Evolutionary conservation across 495 filamentous ascomycete species (phyloP).

Genomic region (Cladorrhinum samala): DNA sequence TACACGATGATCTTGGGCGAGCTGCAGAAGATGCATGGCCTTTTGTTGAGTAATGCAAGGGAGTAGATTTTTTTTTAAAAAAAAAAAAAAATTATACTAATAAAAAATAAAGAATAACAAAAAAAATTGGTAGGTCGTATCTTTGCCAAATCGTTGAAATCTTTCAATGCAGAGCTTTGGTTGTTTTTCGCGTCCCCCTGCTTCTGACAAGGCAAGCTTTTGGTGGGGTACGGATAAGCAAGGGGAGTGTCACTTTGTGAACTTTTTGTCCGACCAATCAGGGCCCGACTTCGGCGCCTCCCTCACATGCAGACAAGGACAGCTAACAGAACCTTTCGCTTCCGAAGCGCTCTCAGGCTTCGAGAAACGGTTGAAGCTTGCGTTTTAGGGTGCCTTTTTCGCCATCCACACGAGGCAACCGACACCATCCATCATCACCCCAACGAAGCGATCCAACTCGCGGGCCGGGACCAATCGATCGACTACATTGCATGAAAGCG

Average conservation of each 20-base stretch:
- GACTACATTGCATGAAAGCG: neutral
- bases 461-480: conserved; percentile 4
- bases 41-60: too few relatives aligned
- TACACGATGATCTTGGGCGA: too few relatives aligned
- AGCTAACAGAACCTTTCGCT: neutral
- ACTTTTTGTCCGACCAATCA: neutral
- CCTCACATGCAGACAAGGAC: neutral
- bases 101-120: too few relatives aligned
- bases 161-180: too few relatives aligned
- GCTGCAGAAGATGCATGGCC: too few relatives aligned
- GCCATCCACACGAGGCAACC: too few relatives aligned
- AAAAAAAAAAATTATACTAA: too few relatives aligned
- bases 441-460: neutral
- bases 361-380: neutral
- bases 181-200: too few relatives aligned
- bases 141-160: neutral
- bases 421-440: conserved; percentile 1
- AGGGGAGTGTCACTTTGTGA: neutral
- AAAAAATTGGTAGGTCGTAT: too few relatives aligned
- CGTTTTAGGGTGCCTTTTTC: too few relatives aligned
- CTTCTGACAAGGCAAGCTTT: neutral
- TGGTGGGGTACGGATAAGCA: neutral
- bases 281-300: neutral
- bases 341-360: neutral
- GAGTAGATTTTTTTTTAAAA: too few relatives aligned